Base-by-base conservation (phyloP, 2,329 filamentous ascomycete species). In the Harringtonia aguacate region DNA sequence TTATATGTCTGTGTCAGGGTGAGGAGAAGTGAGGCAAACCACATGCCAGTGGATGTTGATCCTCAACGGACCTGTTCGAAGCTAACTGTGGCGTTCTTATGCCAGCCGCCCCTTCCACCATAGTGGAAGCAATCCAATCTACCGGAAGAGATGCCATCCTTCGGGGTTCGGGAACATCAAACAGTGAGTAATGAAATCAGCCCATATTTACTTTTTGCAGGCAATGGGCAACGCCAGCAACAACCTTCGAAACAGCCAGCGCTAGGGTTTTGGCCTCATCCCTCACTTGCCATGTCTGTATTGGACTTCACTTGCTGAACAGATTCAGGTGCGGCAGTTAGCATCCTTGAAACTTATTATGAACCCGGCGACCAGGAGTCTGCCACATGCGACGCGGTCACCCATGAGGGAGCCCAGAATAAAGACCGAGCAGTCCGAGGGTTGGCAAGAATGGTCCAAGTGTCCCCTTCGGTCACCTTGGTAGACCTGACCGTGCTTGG, bases 141-240 rank as follows among this genome's bases (percentile, higher is more conserved):
- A 95, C 89, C 10, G 92, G 92, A 42, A 79, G 88, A 57, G 90
- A 97, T 75, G 90, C 90, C 37, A 95, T 98, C 57, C 68, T 98
- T 46, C 82, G 92, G 53, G 92, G 92, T 44, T 89, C 84, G 47
- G 92, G 92, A 50, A 76, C 73, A 54, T 82, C 86, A 58, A 82
- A 95, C 65, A 86, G 86, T 89, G 71, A 56, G 80, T 75, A 46
- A 20, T 22, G 12, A 27, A 36, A 10, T 21, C 21, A 13, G 6
- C n/a, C n/a, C n/a, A n/a, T n/a, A n/a, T n/a, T n/a, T n/a, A n/a
- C n/a, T n/a, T n/a, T n/a, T n/a, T n/a, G n/a, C n/a, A n/a, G n/a
- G n/a, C n/a, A n/a, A n/a, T n/a, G n/a, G n/a, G n/a, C n/a, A n/a
- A n/a, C n/a, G n/a, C n/a, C n/a, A n/a, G n/a, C n/a, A n/a, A n/a